Base-by-base conservation (phyloP, 2,329 filamentous ascomycete genomes). In the Mollisia scopiformis region DNA sequence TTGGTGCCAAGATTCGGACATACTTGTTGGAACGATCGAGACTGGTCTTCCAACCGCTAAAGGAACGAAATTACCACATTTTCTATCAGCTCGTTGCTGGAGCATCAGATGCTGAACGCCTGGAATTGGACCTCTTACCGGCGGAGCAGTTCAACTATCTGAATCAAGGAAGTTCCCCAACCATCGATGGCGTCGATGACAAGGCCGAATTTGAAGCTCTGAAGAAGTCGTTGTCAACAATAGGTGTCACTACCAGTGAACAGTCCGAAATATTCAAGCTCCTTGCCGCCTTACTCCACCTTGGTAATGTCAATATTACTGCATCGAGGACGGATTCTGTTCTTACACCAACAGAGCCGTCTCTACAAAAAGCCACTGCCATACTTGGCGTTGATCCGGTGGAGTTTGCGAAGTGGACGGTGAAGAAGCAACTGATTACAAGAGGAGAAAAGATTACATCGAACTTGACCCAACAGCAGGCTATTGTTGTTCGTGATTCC, bases 51-150 rank as follows among this genome's bases (percentile, higher is more conserved):
- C 95, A 99, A 75, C 95, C 95, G 43, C 81, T 97, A 66, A 98
- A 97, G 79, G 95, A 99, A 80, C 87, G 95, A 68, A 99, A 99
- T 76, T 99, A 99, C 79, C 95, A 99, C 77, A 94, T 99, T 71
- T 99, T 99, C 80, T 99, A 99, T 77, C 95, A 99, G 77, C 84
- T 99, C 55, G 88, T 97, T 49, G 93, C 93, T 53, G 95, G 96
- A 74, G 91, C 93, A n/a, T 88, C 91, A 1, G 91, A 96, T 31
- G 83, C 86, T 65, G 89, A 97, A 77, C 88, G 88, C 53, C 85
- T 94, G 73, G 89, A 94, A 68, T 84, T 97, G 61, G 86, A 88
- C 46, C 80, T 99, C 63, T 79, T 93, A 47, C 86, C 93, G 0
- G 86, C 96, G 49, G 93, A 98, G 73, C 88, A 97, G 70, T 99